A percentile compares a stretch with the other conserved stretches of the same genome.
phyloP scores from a whole-genome alignment of 2,329 filamentous ascomycete genomes.

The Parastagonospora nodorum region DNA sequence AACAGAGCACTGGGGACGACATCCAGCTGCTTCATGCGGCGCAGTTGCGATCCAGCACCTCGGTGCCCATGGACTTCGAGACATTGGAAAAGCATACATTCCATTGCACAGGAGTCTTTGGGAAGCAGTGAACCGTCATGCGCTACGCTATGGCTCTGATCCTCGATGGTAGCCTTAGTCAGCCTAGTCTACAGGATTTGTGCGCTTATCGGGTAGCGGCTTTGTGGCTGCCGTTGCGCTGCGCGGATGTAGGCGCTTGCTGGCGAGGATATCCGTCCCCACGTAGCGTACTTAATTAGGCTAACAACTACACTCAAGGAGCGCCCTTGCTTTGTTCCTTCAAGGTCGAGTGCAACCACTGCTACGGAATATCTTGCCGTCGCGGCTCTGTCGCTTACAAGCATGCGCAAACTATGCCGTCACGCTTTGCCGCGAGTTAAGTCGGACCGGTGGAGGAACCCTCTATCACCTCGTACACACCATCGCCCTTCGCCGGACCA shows the following conservation, averaged over 20 bases:
- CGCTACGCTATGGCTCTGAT: neutral
- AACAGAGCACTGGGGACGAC: conserved; percentile 25
- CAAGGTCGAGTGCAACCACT: neutral
- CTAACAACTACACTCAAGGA: neutral
- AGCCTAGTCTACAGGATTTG: conserved; percentile 12
- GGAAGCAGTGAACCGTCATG: neutral
- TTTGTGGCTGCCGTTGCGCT: conserved; percentile 11
- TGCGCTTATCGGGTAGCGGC: conserved; percentile 18
- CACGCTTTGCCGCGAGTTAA: neutral
- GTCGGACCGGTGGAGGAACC: neutral
- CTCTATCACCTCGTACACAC: neutral
- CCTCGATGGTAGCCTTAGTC: conserved; percentile 10
- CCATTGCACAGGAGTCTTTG: neutral
- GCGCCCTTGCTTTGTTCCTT: neutral
- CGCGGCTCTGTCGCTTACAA: neutral
- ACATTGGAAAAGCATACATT: neutral
- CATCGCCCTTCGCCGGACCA: neutral
- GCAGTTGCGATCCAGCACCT: conserved; percentile 4
- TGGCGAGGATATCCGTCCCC: conserved; percentile 8
- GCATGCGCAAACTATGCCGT: neutral
- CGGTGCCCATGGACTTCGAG: neutral
- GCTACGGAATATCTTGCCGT: neutral
- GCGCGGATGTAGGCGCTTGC: conserved; percentile 28
- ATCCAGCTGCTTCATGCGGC: conserved; percentile 14
- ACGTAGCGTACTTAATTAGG: neutral